A percentile compares a stretch with the other conserved stretches of the same genome.
Conservation (phyloP, 2,329 filamentous ascomycete genomes). For the Pestalotiopsis fici region DNA sequence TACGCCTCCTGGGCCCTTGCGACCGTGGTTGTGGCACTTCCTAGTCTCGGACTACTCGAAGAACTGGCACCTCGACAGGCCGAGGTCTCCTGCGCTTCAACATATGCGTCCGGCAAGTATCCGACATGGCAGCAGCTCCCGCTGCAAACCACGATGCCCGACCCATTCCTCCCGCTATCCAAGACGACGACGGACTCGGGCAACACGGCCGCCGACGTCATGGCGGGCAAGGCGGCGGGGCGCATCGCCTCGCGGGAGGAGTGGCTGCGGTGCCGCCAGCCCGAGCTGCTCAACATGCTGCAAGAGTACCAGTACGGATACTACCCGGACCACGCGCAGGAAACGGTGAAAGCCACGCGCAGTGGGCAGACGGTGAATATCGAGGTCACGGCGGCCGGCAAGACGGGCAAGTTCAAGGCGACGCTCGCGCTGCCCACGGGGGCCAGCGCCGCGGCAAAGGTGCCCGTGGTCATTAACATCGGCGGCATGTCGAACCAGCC, state of each 20-base stretch:
- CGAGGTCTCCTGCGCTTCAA: conserved; percentile 18
- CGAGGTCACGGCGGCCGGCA: conserved; percentile 41
- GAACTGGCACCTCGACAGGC: neutral
- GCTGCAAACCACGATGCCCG: conserved; percentile 38
- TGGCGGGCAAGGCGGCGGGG: conserved; percentile 39
- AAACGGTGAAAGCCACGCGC: conserved; percentile 47
- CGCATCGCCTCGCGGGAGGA: conserved; percentile 45
- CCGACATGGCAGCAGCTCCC: conserved; percentile 38
- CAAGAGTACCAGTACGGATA: conserved; percentile 54
- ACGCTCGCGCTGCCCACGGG: conserved; percentile 41
- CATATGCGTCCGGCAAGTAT: conserved; percentile 22
- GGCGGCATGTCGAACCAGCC: conserved; percentile 49
- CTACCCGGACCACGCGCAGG: conserved; percentile 48
- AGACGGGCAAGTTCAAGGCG: conserved; percentile 44
- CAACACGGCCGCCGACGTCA: conserved; percentile 32
- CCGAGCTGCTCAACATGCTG: conserved; percentile 48
- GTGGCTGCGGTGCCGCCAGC: conserved; percentile 49
- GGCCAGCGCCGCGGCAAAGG: conserved; percentile 30
- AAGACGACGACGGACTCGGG: conserved; percentile 38
- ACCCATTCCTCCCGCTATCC: conserved; percentile 43
- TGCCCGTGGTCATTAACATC: conserved; percentile 50
- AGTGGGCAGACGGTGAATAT: conserved; percentile 45
- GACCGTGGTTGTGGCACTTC: neutral
- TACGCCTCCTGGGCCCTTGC: neutral
- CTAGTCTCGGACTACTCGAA: neutral